These are phyloP conservation scores for Fraxinus quadrangulata DNA, from an alignment of 257 asterid genomes.

Conservation along the genomic window DNA sequence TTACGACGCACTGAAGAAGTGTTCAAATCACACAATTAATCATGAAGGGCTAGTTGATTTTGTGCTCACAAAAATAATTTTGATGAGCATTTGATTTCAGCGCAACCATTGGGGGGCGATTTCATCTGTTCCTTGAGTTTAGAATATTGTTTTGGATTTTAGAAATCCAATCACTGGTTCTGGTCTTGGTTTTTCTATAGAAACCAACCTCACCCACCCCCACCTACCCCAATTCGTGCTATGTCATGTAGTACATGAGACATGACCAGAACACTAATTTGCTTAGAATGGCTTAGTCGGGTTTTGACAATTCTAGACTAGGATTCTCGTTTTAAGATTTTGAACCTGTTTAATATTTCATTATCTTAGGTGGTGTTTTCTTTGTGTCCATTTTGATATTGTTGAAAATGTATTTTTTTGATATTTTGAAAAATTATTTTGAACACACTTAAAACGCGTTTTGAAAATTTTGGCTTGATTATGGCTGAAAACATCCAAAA, in stretches of 20 bases:
- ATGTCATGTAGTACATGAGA: neutral
- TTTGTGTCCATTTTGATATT: no score
- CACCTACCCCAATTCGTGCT: neutral
- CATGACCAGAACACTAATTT: no score
- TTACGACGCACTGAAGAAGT: neutral
- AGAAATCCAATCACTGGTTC: neutral
- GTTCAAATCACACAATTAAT: neutral
- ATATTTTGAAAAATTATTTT: no score
- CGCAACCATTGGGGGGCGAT: neutral
- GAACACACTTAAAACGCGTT: no score
- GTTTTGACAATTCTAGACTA: neutral
- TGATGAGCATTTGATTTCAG: neutral
- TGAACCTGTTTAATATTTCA: neutral
- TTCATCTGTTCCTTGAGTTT: neutral
- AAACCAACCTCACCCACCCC: neutral
- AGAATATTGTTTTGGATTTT: slow-evolving; percentile 1
- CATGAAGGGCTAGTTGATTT: neutral
- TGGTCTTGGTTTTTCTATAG: neutral
- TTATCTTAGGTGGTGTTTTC: no score
- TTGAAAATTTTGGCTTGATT: no score
- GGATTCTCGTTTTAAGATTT: neutral
- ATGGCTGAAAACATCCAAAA: no score
- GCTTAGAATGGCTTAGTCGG: neutral
- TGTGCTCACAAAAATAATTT: neutral
- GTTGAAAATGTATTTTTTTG: no score